Evolutionary conservation across 805 yeast species (phyloP).

Genomic region (Pichia sporocuriosa): DNA sequence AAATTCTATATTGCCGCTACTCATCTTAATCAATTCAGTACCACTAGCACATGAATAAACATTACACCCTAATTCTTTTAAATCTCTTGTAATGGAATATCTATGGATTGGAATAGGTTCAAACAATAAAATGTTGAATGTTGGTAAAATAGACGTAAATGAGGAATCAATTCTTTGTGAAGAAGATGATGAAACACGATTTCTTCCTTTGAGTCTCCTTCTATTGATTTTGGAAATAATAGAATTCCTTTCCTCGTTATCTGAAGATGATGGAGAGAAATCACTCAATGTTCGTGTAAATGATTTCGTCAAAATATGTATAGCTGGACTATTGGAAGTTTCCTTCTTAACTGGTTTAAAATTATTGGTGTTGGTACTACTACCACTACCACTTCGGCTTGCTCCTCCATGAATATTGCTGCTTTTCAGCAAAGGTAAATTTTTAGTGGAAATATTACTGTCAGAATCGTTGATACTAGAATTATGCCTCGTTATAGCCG

Average conservation of each 20-base stretch:
- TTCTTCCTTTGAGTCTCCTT: neutral
- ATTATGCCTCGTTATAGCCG: slow-evolving; percentile 25
- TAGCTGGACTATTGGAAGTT: slow-evolving; percentile 19
- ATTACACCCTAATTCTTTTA: slow-evolving; percentile 69
- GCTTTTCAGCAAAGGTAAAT: neutral
- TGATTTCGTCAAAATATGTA: slow-evolving; percentile 22
- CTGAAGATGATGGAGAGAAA: slow-evolving; percentile 56
- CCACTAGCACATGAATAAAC: slow-evolving; percentile 75
- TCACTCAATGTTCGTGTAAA: slow-evolving; percentile 18
- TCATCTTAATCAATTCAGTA: slow-evolving; percentile 74
- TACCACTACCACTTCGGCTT: slow-evolving; percentile 1
- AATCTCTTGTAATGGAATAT: slow-evolving; percentile 53
- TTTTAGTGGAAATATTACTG: neutral
- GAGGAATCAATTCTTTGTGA: neutral
- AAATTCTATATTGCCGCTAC: slow-evolving; percentile 76
- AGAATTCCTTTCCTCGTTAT: slow-evolving; percentile 51
- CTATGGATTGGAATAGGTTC: slow-evolving; percentile 83
- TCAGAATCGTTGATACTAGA: neutral
- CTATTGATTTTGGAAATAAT: slow-evolving; percentile 48
- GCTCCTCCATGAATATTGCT: too few relatives aligned
- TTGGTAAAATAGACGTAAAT: slow-evolving; percentile 5
- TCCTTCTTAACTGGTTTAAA: neutral
- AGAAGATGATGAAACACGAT: neutral
- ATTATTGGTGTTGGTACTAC: neutral
- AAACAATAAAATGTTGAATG: slow-evolving; percentile 67